Base-by-base conservation (phyloP, 2,329 filamentous ascomycete species). In the Neofusicoccum laricinum region DNA sequence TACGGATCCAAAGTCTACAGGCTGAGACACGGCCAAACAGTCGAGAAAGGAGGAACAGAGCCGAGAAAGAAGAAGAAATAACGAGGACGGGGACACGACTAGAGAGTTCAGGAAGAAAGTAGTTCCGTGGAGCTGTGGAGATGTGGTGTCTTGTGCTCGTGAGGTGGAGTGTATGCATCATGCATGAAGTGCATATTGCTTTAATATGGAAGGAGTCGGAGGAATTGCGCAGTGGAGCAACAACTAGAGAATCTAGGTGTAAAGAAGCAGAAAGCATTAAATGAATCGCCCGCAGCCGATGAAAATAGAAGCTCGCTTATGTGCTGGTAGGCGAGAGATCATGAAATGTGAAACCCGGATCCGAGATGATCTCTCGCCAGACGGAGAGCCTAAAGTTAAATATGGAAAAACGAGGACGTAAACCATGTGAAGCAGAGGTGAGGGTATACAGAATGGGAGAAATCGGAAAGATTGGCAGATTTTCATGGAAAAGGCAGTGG, bases 311-410 rank as follows among this genome's bases (percentile, higher is more conserved):
- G 55, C 55, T 59, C 55, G 55, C 40, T 41, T 58, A 38, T 17
- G 53, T 19, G 38, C 30, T 43, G 19, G 40, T 25, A 43, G 21
- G 38, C 53, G 53, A 32, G 40, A 57, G 38, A 41, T 21, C 19
- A 57, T 11, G 53, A 57, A 45, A 57, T 57, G 41, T 59, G 55
- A 59, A 59, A 59, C 55, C 55, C n/a, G 41, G 30, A 48, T 59
- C 55, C 55, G 55, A 59, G 55, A 59, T 59, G 55, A 59, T 59
- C 55, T 58, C 53, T 46, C 41, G 41, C 41, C 55, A 46, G 41
- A 46, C 17, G 55, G 55, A 45, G 41, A 59, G 55, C 55, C 55
- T 59, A 50, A 61, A 61, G 32, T 40, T 61, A 40, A 50, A 48
- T 61, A 61, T 48, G 36, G 21, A 25, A 61, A 50, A 40, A 21